Evolutionary conservation across 495 filamentous ascomycete genomes (phyloP).

Genomic region (Cairneyella variabilis): DNA sequence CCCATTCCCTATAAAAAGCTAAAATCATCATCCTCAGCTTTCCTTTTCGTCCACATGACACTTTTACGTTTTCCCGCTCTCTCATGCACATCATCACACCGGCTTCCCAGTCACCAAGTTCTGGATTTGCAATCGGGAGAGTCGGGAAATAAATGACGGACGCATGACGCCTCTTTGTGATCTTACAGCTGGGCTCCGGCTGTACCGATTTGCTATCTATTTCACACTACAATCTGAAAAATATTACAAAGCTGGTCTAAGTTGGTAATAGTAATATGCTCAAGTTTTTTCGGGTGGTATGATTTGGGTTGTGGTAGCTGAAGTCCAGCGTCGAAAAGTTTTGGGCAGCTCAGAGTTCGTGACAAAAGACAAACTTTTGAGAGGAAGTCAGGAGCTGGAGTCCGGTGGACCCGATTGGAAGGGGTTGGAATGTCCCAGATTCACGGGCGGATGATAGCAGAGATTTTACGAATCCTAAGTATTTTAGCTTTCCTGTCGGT

Average conservation of each 20-base stretch:
- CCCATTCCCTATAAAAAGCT: not conserved
- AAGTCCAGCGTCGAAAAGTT: no score
- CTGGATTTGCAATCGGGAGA: not conserved
- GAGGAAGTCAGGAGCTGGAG: no score
- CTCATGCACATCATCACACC: conserved; percentile 4
- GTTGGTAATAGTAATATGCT: no score
- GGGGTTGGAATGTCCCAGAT: no score
- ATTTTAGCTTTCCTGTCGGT: no score
- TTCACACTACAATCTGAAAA: not conserved
- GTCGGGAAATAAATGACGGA: not conserved
- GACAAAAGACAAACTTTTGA: no score
- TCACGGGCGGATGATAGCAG: no score
- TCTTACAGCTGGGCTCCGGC: not conserved
- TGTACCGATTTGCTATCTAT: not conserved
- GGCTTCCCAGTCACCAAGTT: not conserved
- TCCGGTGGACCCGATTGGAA: no score
- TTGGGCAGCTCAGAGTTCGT: no score
- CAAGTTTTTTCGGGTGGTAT: no score
- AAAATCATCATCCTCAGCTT: not conserved
- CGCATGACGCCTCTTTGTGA: not conserved
- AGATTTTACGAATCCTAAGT: no score
- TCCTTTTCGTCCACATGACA: conserved; percentile 1
- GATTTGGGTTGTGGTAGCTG: no score
- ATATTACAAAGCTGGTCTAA: not conserved
- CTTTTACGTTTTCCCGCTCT: not conserved